Conservation (phyloP, 352 stramenopile species). For the Thalassiosira hispida region DNA sequence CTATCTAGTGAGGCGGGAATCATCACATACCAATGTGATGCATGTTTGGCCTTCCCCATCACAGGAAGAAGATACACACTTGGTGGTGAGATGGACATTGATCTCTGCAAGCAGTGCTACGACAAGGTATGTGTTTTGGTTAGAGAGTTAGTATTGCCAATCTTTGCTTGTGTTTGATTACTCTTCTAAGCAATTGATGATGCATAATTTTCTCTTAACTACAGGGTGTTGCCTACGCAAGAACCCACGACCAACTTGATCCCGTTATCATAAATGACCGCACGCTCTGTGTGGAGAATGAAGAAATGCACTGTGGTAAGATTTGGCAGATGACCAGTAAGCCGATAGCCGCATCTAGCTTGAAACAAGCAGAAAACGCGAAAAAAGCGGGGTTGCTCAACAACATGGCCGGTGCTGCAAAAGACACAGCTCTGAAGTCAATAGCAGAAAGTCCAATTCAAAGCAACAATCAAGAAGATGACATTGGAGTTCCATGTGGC, state of each 20-base stretch:
- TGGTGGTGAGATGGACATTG: slow-evolving; percentile 76
- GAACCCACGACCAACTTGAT: slow-evolving; percentile 40
- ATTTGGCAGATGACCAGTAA: slow-evolving; percentile 63
- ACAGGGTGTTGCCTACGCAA: slow-evolving; percentile 55
- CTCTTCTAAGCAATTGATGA: no score
- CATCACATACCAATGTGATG: slow-evolving; percentile 59
- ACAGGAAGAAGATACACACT: slow-evolving; percentile 73
- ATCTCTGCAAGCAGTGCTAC: slow-evolving; percentile 83
- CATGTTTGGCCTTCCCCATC: slow-evolving; percentile 70
- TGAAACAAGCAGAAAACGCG: slow-evolving; percentile 54
- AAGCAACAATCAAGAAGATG: slow-evolving; percentile 22
- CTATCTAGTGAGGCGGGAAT: slow-evolving; percentile 15
- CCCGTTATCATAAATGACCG: slow-evolving; percentile 63
- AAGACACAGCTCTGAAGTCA: slow-evolving; percentile 27
- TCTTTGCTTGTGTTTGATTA: no score
- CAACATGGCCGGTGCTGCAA: slow-evolving; percentile 23
- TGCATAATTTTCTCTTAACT: no score
- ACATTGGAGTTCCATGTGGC: no score
- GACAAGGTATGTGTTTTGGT: no score
- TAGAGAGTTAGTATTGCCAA: no score
- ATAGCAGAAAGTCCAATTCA: slow-evolving; percentile 11
- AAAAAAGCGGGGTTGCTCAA: slow-evolving; percentile 45
- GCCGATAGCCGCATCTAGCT: slow-evolving; percentile 35
- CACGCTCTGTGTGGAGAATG: slow-evolving; percentile 59
- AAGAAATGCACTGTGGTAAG: slow-evolving; percentile 66